Percentiles rank a stretch among this genome's conserved stretches.
These are phyloP conservation scores for Entomortierella chlamydospora DNA, from an alignment of 192 early-diverging fungal genomes.

Conservation along the genomic window DNA sequence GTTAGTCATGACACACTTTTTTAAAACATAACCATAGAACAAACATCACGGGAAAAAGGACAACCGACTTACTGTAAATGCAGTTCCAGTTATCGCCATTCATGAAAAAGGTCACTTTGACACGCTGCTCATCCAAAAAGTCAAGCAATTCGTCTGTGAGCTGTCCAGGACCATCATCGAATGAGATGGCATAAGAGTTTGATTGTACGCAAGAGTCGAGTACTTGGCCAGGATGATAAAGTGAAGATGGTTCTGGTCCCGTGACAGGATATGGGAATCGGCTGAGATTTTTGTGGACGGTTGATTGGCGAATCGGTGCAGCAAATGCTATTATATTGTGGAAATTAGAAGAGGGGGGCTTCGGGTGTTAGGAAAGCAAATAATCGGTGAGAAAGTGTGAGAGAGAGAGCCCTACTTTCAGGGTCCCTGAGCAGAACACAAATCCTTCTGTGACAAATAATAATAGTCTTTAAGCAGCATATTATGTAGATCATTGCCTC, in stretches of 20 bases:
- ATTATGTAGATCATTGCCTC: too few relatives aligned
- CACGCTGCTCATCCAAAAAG: constrained; percentile 56
- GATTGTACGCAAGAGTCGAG: constrained; percentile 22
- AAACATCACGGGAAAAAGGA: too few relatives aligned
- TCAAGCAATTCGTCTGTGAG: constrained; percentile 66
- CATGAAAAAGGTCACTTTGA: constrained; percentile 80
- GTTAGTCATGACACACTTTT: background rate
- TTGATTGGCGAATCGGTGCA: constrained; percentile 15
- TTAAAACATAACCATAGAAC: constrained; percentile 36
- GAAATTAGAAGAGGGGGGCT: background rate
- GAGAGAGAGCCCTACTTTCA: background rate
- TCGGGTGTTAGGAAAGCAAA: background rate
- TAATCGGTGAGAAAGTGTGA: background rate
- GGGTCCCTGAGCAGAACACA: too few relatives aligned
- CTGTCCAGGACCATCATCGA: constrained; percentile 74
- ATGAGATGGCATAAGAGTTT: constrained; percentile 63
- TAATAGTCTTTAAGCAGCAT: too few relatives aligned
- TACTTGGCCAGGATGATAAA: constrained; percentile 23
- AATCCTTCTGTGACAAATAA: too few relatives aligned
- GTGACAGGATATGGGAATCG: constrained; percentile 35
- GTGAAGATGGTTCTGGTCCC: constrained; percentile 14
- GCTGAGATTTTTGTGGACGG: background rate
- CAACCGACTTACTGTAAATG: constrained; percentile 59
- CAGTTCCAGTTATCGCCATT: constrained; percentile 62
- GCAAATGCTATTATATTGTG: constrained; percentile 9